Base-by-base conservation (phyloP, 1,284 basidiomycete genomes). In the Irpex sp. region DNA sequence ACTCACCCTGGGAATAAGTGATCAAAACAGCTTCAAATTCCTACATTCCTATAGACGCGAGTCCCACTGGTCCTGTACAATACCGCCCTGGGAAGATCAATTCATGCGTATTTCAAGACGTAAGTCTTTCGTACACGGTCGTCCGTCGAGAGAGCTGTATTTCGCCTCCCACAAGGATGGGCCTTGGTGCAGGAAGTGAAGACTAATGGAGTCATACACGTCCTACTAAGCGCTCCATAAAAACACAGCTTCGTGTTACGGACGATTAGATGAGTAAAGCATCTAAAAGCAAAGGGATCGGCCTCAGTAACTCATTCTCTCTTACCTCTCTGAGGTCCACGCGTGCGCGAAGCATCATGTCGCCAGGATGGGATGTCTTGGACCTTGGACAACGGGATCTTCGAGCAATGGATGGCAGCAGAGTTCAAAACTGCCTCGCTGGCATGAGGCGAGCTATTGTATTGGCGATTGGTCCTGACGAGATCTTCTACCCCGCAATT, bases 401-500 rank as follows among this genome's bases (percentile, higher is more conserved):
- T 43, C 46, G 60, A 46, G 55, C 56, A 56, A 58, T 57, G 58
- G 56, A 57, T 17, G 50, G 36, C 26, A 62, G n/a, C 43, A 58
- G 37, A 58, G 39, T 43, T 43, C 39, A 50, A 56, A 49, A 5
- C 49, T 7, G 53, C 36, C 19, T 37, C 21, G n/a, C 19, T 9
- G 53, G 8, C 21, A 33, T 31, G 33, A 33, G 60, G 55, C 37
- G 11, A 36, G 19, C 26, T 50, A 19, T 49, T 46, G n/a, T 49
- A 35, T 53, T 43, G 26, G 21, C 35, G 54, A 50, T 50, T 50
- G 49, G 49, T 50, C 49, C 49, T 50, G 51, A 26, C 33, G 54
- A 33, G 57, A 57, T 21, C 57, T 61, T 65, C 64, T 62, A 65
- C 64, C 61, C 61, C 63, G 57, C 64, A 61, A 37, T 65, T 53